Evolutionary conservation across 2,329 filamentous ascomycete genomes (phyloP).

Genomic region (Aspergillus neotritici): DNA sequence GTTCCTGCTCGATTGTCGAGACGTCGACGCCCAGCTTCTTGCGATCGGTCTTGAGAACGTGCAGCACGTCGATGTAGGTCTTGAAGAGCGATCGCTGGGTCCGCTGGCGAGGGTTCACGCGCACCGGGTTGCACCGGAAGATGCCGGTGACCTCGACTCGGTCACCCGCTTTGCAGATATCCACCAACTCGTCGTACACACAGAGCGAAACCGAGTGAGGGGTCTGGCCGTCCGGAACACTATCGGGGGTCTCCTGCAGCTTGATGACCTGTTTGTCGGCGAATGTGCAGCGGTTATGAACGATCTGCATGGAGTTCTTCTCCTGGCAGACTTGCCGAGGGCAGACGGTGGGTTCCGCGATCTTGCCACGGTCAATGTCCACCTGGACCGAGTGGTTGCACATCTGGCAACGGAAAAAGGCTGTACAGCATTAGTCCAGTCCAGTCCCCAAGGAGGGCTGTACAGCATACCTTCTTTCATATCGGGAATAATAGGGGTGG

Average conservation of each 20-base stretch:
- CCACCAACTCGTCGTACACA: conserved; percentile 93
- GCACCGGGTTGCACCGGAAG: conserved; percentile 89
- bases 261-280: conserved; percentile 99
- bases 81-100: conserved; percentile 95
- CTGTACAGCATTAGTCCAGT: conserved; percentile 32
- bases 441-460: not conserved
- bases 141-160: conserved; percentile 93
- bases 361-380: conserved; percentile 90
- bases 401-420: conserved; percentile 91
- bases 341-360: conserved; percentile 87
- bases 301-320: conserved; percentile 95
- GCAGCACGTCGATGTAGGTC: conserved; percentile 91
- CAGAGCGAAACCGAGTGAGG: conserved; percentile 95
- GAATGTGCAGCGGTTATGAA: conserved; percentile 92
- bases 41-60: conserved; percentile 95
- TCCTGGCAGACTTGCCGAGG: conserved; percentile 74
- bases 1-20: conserved; percentile 78
- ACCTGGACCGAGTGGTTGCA: conserved; percentile 90
- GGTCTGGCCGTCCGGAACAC: conserved; percentile 89
- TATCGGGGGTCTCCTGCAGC: conserved; percentile 93
- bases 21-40: conserved; percentile 87
- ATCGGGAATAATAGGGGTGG: conserved; percentile 93
- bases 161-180: conserved; percentile 97
- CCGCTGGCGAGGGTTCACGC: conserved; percentile 87
- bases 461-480: conserved; percentile 73